Evolutionary conservation across 768 basidiomycete species (phyloP).

Genomic region (Serendipita indica): DNA sequence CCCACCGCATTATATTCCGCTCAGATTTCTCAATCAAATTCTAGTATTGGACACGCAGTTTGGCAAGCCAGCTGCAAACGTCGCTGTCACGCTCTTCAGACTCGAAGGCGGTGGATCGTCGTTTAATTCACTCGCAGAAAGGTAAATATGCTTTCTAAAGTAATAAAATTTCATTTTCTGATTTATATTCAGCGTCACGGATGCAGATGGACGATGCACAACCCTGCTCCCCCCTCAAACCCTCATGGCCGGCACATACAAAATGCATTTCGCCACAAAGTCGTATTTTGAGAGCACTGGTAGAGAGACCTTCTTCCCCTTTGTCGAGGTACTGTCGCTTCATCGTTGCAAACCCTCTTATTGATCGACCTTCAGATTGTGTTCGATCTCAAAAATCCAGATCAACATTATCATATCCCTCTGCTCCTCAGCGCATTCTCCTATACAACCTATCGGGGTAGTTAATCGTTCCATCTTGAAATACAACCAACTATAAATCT

Average conservation of each 20-base stretch:
- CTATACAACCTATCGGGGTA: constrained; percentile 89
- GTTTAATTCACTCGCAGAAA: constrained; percentile 41
- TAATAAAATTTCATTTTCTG: constrained; percentile 12
- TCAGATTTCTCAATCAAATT: background rate
- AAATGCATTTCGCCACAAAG: constrained; percentile 70
- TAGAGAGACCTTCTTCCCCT: constrained; percentile 71
- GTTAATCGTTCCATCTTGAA: constrained; percentile 25
- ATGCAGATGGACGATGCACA: constrained; percentile 70
- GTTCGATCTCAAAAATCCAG: constrained; percentile 54
- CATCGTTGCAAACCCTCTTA: background rate
- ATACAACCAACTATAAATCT: constrained; percentile 29
- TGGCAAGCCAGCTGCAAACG: constrained; percentile 65
- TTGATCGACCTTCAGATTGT: constrained; percentile 40
- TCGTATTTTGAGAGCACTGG: constrained; percentile 57
- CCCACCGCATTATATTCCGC: background rate
- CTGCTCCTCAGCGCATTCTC: constrained; percentile 84
- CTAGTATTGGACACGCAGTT: constrained; percentile 74
- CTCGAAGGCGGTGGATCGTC: constrained; percentile 25
- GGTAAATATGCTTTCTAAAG: constrained; percentile 29
- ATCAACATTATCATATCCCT: constrained; percentile 83
- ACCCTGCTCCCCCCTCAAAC: constrained; percentile 47
- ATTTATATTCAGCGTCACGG: constrained; percentile 40
- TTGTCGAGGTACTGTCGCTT: constrained; percentile 52
- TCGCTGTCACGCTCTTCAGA: constrained; percentile 39
- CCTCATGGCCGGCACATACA: constrained; percentile 54